Evolutionary conservation across 352 stramenopile species (phyloP).

Genomic region (Phytophthora capsici): DNA sequence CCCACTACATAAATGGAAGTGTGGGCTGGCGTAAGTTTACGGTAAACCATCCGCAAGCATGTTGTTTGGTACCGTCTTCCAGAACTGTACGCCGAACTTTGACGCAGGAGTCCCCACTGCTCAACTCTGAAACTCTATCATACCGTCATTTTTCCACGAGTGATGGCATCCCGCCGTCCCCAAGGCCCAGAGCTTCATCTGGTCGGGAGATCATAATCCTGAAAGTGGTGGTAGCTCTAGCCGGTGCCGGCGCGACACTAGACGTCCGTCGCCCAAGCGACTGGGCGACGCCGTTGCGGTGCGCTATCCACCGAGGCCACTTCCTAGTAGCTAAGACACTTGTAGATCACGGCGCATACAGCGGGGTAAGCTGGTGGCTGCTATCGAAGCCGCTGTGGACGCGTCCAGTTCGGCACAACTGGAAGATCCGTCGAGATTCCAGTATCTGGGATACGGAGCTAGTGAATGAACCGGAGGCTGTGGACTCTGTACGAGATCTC

Average conservation of each 20-base stretch:
- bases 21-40: too few species aligned
- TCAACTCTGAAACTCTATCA: conserved; percentile 41
- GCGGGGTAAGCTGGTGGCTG: conserved; percentile 26
- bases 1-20: too few species aligned
- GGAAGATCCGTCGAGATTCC: background rate
- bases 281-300: conserved; percentile 38
- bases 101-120: conserved; percentile 26
- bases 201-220: conserved; percentile 36
- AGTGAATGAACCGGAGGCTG: conserved; percentile 3
- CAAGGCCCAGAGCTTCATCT: conserved; percentile 12
- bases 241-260: conserved; percentile 27
- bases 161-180: conserved; percentile 27
- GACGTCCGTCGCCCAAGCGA: conserved; percentile 21
- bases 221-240: conserved; percentile 28
- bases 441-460: conserved; percentile 17
- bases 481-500: background rate
- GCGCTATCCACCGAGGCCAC: conserved; percentile 40
- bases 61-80: too few species aligned
- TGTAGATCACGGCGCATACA: conserved; percentile 37
- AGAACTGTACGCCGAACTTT: too few species aligned
- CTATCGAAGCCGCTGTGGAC: conserved; percentile 13
- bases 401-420: background rate
- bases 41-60: too few species aligned
- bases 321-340: conserved; percentile 39
- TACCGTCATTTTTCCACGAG: conserved; percentile 31